Evolutionary conservation across 192 early-diverging fungal species (phyloP), one percentile per base, ranked within the genome.

Genomic region (Podila epigama): DNA sequence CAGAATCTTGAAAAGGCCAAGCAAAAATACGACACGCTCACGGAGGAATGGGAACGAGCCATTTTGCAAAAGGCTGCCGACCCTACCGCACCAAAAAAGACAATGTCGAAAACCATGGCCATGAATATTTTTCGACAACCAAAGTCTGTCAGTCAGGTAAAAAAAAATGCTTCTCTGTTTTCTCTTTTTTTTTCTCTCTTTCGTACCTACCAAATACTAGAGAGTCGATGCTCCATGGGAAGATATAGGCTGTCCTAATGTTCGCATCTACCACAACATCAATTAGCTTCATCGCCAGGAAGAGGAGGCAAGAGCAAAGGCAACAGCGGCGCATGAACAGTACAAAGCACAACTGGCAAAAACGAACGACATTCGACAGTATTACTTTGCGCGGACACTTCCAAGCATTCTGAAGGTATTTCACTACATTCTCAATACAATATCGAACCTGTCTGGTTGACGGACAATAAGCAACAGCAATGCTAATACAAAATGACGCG

Each of bases 231-330:
- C 11, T 50, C 67, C 33, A 51, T 31, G 22, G 48, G 33, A 40
- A 32, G 53, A 41, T 68, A 64, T 27, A 69, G 16, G 4, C 16
- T 41, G 18, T 58, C 25, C 15, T 22, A 48, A 7, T 22, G 1
- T 22, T 10, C 20, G 8, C 7, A 2, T 25, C 6, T 25, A 20
- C 12, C 9, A 22, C 41, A 2, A 15, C 29, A 15, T n/a, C 7
- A 51, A 40, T 44, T 79, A 92, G 89, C 83, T 94, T 25, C 86
- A 91, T 40, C 89, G 88, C 51, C 72, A 87, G 44, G 96, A 96
- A 70, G 93, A 97, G 63, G 97, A 97, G 42, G 94, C 97, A 2
- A 85, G 91, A 32, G 77, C 85, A 34, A 96, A 95, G 63, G 95
- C 93, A 3, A 88, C 92, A 28, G 58, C 85, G 27, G 89, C 94